These are phyloP conservation scores for Arthrinium puccinioides DNA, from an alignment of 2,329 filamentous ascomycete species.

Conservation along the genomic window DNA sequence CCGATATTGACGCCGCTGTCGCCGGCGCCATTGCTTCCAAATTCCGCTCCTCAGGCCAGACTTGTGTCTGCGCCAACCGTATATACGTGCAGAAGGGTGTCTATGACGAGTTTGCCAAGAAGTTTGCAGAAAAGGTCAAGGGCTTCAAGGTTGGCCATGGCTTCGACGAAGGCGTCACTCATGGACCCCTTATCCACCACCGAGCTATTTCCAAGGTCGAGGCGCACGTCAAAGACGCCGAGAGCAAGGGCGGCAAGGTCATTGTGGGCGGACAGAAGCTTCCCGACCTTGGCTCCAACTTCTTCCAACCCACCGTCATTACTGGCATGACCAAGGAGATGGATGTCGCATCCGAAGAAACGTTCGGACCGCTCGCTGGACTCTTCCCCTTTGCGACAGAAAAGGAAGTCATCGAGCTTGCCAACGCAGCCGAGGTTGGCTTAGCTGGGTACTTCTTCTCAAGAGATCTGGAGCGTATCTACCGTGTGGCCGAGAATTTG, in stretches of 20 bases:
- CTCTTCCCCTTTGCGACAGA: slow-evolving; percentile 86
- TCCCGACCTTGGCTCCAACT: slow-evolving; percentile 71
- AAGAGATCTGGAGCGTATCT: slow-evolving; percentile 49
- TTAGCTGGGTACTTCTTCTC: slow-evolving; percentile 94
- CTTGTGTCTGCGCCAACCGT: slow-evolving; percentile 84
- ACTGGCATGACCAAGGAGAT: slow-evolving; percentile 81
- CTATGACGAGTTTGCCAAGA: slow-evolving; percentile 66
- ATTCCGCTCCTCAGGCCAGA: slow-evolving; percentile 92
- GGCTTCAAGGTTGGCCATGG: slow-evolving; percentile 70
- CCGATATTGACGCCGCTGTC: slow-evolving; percentile 80
- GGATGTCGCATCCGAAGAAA: slow-evolving; percentile 81
- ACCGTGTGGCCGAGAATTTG: slow-evolving; percentile 59
- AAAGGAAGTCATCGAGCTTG: slow-evolving; percentile 76
- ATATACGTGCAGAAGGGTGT: slow-evolving; percentile 73
- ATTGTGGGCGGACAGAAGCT: slow-evolving; percentile 68
- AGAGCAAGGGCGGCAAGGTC: slow-evolving; percentile 68
- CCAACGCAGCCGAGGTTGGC: slow-evolving; percentile 78
- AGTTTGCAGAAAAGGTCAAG: slow-evolving; percentile 65
- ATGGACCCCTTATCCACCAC: slow-evolving; percentile 79
- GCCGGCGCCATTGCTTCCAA: slow-evolving; percentile 78
- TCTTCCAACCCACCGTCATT: slow-evolving; percentile 85
- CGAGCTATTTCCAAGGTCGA: slow-evolving; percentile 76
- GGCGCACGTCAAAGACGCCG: slow-evolving; percentile 71
- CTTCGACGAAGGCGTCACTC: slow-evolving; percentile 63
- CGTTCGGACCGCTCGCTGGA: slow-evolving; percentile 88